Base-by-base conservation (phyloP, 2,329 filamentous ascomycete genomes). In the Scleromitrula shiraiana region DNA sequence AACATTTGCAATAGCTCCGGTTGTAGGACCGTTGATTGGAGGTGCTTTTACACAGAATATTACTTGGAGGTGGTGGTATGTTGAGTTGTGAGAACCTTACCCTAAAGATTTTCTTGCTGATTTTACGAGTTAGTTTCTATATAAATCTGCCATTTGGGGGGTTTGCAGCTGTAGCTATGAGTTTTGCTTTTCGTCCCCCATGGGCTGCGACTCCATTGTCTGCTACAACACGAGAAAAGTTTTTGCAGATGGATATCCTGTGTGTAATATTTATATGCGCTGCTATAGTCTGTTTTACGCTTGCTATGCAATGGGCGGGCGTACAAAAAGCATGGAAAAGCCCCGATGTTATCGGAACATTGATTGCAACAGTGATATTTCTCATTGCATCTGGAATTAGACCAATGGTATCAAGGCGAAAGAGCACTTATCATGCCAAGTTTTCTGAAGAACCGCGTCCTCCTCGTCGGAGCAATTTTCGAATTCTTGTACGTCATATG, bases 271-370 rank as follows among this genome's bases (percentile, higher is more conserved):
- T 74, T 29, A 60, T 75, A 41, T 67, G 73, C 65, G 62, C 63
- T 56, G 56, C 62, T 59, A 57, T 48, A 7, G 24, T 47, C 22
- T 56, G 59, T 56, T 63, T 68, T 52, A 61, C 73, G 29, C 62
- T 73, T 4, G 70, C 68, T 32, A 59, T 73, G 2, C 68, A 72
- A 56, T 73, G 68, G 56, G 71, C 68, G 44, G 70, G 71, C 7
- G 56, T 61, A 12, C 63, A 62, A 1, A 61, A 71, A 41, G 47
- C 63, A 15, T 74, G 70, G 71, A 62, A 64, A 46, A 65, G 61
- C 0, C 60, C 60, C 27, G 46, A 55, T 7, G 63, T 71, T 39
- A 62, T 71, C 37, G 66, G 65, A 5, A 62, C 69, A 3, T 58
- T 71, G 30, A 64, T 70, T 30, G 65, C 65, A 20, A 52, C 42